Conservation (phyloP, 2,329 filamentous ascomycete species). For the Coniochaeta sp. region DNA sequence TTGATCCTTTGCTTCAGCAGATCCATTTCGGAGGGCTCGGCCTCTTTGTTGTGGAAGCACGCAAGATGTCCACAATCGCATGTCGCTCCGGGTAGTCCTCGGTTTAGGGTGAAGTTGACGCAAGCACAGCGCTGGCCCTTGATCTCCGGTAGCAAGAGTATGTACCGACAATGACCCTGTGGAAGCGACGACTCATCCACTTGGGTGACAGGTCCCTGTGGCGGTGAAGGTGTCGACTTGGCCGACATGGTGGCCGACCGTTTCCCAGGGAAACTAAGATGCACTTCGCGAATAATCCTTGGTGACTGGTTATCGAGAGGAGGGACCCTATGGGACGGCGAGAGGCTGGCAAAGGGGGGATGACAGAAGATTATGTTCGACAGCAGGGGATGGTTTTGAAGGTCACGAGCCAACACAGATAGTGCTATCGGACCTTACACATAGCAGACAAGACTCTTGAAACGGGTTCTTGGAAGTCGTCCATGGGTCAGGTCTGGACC, state of each 20-base stretch:
- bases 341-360: neutral
- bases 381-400: neutral
- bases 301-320: neutral
- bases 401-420: neutral
- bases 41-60: slow-evolving; percentile 47
- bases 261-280: neutral
- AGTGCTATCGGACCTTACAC: slow-evolving; percentile 15
- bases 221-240: slow-evolving; percentile 21
- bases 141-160: slow-evolving; percentile 47
- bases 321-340: neutral
- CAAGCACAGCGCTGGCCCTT: slow-evolving; percentile 53
- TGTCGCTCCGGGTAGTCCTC: slow-evolving; percentile 41
- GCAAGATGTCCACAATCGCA: slow-evolving; percentile 54
- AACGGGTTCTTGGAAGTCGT: slow-evolving; percentile 7
- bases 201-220: slow-evolving; percentile 15
- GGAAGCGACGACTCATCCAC: slow-evolving; percentile 41
- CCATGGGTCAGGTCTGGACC: slow-evolving; percentile 9
- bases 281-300: neutral
- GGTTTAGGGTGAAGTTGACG: slow-evolving; percentile 48
- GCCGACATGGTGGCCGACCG: slow-evolving; percentile 15
- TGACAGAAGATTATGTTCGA: neutral
- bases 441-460: slow-evolving; percentile 12
- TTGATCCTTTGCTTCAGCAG: slow-evolving; percentile 37
- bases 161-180: slow-evolving; percentile 51
- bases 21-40: slow-evolving; percentile 40